A percentile compares a stretch with the other conserved stretches of the same genome.
Conservation (phyloP, 2,329 filamentous ascomycete species). For the Ophiocordyceps australis region DNA sequence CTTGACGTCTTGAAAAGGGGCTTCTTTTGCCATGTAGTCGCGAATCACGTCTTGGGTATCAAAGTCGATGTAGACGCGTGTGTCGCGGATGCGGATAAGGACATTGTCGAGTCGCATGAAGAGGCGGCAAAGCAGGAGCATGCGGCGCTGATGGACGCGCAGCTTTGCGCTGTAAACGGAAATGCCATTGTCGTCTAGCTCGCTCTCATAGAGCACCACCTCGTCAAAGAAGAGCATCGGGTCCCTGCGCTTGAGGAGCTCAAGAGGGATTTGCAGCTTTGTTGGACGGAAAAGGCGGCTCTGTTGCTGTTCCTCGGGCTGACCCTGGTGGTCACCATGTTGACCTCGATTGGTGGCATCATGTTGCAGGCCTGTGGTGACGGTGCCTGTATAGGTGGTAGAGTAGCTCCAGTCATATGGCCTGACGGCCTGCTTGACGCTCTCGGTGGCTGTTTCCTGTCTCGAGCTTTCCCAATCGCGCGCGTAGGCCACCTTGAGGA, state of each 20-base stretch:
- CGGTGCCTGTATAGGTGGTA: conserved; percentile 66
- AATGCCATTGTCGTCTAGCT: conserved; percentile 94
- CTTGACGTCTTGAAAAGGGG: conserved; percentile 58
- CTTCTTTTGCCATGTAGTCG: conserved; percentile 83
- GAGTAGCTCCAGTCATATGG: conserved; percentile 98
- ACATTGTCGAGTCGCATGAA: conserved; percentile 93
- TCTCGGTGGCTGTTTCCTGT: conserved; percentile 65
- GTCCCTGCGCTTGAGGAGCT: conserved; percentile 72
- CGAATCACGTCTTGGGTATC: conserved; percentile 58
- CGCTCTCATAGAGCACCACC: conserved; percentile 90
- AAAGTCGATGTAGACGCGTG: conserved; percentile 84
- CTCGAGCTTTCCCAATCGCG: conserved; percentile 55
- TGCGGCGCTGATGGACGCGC: conserved; percentile 75
- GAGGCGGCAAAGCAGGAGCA: conserved; percentile 70
- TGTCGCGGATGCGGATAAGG: conserved; percentile 72
- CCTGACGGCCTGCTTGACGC: conserved; percentile 85
- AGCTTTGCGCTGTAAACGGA: conserved; percentile 81
- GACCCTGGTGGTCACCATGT: conserved; percentile 12
- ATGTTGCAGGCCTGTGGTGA: conserved; percentile 9
- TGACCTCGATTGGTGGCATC: too few species aligned
- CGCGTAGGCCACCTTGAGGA: conserved; percentile 90
- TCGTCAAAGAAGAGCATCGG: conserved; percentile 96
- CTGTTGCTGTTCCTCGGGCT: not conserved
- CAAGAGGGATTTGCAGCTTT: conserved; percentile 51
- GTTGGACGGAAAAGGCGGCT: conserved; percentile 9